Evolutionary conservation across 2,329 filamentous ascomycete genomes (phyloP).

Genomic region (Magnaporthales sp.): DNA sequence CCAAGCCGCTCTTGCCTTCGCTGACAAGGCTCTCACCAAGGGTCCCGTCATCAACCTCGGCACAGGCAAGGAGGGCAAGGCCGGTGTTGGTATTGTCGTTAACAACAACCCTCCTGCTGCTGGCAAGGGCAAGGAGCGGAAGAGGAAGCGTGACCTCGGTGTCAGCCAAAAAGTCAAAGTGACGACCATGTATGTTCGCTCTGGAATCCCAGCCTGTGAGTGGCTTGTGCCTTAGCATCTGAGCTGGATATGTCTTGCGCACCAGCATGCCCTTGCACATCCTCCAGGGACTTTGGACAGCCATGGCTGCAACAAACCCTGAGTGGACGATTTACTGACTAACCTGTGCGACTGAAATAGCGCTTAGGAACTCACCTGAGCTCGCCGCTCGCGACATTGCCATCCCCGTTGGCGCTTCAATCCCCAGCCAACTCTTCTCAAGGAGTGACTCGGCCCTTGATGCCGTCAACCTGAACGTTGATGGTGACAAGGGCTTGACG

Average conservation of each 20-base stretch:
- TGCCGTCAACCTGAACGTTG: conserved; percentile 34
- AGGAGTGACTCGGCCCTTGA: conserved; percentile 24
- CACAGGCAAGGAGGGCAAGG: conserved; percentile 27
- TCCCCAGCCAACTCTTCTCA: conserved; percentile 7
- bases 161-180: conserved; percentile 23
- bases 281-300: neutral
- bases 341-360: conserved; percentile 10
- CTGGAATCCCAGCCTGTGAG: conserved; percentile 33
- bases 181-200: conserved; percentile 37
- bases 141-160: conserved; percentile 2
- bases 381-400: conserved; percentile 11
- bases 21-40: conserved; percentile 34
- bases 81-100: conserved; percentile 28
- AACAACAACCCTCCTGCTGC: conserved; percentile 18
- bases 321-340: neutral
- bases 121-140: conserved; percentile 2
- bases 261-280: neutral
- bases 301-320: neutral
- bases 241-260: no score
- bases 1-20: conserved; percentile 34
- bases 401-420: conserved; percentile 5
- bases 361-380: conserved; percentile 15
- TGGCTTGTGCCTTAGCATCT: conserved; percentile 7
- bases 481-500: conserved; percentile 32
- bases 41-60: conserved; percentile 39